Conservation (phyloP, 2,329 filamentous ascomycete species). For the Colletotrichum sp. region DNA sequence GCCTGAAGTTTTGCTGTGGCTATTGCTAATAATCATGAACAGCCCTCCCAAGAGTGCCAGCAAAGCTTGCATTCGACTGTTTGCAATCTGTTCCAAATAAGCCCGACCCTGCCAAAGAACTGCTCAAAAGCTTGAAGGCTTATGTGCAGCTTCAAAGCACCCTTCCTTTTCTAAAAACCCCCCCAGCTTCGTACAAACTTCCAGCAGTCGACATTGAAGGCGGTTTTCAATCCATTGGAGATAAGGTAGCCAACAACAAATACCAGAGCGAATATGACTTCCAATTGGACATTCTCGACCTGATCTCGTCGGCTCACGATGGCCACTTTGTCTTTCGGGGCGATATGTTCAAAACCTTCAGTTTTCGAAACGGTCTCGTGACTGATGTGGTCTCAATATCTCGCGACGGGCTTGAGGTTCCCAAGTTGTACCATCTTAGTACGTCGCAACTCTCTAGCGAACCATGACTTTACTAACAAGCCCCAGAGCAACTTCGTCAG, state of each 20-base stretch:
- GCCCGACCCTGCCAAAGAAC: conserved; percentile 33
- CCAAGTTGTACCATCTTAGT: conserved; percentile 60
- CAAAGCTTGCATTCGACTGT: conserved; percentile 40
- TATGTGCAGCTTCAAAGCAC: conserved; percentile 55
- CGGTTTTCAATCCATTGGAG: conserved; percentile 48
- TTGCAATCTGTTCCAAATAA: conserved; percentile 43
- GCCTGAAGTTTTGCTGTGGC: too few species aligned
- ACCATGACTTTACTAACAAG: conserved; percentile 20
- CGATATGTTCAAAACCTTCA: conserved; percentile 58
- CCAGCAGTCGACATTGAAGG: conserved; percentile 52
- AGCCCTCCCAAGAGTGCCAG: conserved; percentile 37
- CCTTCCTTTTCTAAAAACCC: conserved; percentile 52
- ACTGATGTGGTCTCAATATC: conserved; percentile 62
- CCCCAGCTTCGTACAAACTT: conserved; percentile 55
- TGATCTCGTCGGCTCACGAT: conserved; percentile 62
- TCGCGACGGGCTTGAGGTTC: conserved; percentile 59
- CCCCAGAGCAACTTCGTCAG: conserved; percentile 1
- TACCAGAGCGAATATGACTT: conserved; percentile 61
- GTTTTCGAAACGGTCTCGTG: conserved; percentile 38
- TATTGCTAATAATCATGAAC: not conserved
- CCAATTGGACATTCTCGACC: conserved; percentile 55
- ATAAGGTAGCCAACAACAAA: conserved; percentile 41
- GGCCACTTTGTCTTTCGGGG: conserved; percentile 66
- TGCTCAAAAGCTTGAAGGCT: conserved; percentile 42
- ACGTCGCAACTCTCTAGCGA: conserved; percentile 16